Conservation (phyloP, 306 rosid species). For the Arachis stenosperma region DNA sequence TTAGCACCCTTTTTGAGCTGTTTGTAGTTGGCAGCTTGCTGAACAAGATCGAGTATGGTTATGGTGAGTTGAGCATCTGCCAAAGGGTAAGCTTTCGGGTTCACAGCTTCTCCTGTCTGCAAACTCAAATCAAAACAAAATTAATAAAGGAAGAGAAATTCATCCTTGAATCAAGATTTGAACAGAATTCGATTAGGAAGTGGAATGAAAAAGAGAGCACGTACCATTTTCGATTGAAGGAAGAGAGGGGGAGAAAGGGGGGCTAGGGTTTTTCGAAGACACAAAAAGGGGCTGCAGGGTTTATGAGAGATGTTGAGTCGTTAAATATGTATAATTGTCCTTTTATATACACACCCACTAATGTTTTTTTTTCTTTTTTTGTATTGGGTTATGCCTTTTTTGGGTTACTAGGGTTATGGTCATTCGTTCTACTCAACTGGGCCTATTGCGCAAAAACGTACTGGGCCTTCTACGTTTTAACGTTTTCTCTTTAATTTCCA, state of each 20-base stretch:
- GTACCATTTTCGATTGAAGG: slow-evolving; percentile 55
- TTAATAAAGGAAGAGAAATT: background rate
- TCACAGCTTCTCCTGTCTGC: slow-evolving; percentile 83
- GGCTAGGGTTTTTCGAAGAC: slow-evolving; percentile 33
- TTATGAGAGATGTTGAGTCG: background rate
- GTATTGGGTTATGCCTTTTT: background rate
- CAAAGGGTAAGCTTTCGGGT: slow-evolving; percentile 89
- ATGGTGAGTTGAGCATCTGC: slow-evolving; percentile 79
- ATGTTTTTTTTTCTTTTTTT: no score
- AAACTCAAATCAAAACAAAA: background rate
- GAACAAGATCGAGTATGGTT: slow-evolving; percentile 84
- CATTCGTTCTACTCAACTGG: no score
- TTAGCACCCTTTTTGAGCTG: slow-evolving; percentile 96
- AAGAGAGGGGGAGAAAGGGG: background rate
- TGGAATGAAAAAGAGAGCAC: background rate
- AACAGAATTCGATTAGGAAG: background rate
- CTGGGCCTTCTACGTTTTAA: no score
- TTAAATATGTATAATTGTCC: no score
- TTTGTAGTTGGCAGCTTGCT: slow-evolving; percentile 88
- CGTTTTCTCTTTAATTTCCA: no score
- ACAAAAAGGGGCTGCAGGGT: background rate
- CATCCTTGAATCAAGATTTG: background rate
- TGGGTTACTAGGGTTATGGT: no score
- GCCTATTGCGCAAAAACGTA: no score
- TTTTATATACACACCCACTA: background rate